Base-by-base conservation (phyloP, 2,329 filamentous ascomycete genomes). In the Claviceps cyperi region DNA sequence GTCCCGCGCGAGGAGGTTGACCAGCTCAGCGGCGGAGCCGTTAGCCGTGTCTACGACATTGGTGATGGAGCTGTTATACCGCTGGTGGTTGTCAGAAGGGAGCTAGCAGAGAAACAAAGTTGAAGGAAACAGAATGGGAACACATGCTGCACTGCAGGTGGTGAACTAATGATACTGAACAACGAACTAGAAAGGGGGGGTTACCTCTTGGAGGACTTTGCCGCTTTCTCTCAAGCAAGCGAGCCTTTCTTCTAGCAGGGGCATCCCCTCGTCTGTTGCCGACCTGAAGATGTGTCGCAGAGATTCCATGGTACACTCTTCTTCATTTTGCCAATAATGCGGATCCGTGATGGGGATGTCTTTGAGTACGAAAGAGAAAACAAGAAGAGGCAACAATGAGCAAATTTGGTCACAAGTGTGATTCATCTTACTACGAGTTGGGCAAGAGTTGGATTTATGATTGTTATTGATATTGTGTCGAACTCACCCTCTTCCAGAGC, bases 321-420 rank as follows among this genome's bases (percentile, higher is more conserved):
- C 75, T 61, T 87, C 78, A 58, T 86, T 77, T 48, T 82, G 73
- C 91, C 91, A 98, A 62, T 88, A 97, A 47, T 83, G 77, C 5
- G 91, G 85, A 52, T 81, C 86, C 5, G 90, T 96, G 52, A 98
- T 94, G 15, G 89, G 86, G 50, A 95, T 86, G 50, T 76, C 86
- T 89, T 52, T 39, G n/a, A 15, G 21, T 14, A 15, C 48, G n/a
- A 51, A 39, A 9, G 4, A 21, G 48, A 51, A n/a, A 52, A 32
- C 5, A 13, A 46, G 14, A 21, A 43, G 22, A 43, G 21, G 41
- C 41, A 43, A 43, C 6, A 22, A 43, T 43, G 41, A 43, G 41
- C 19, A 43, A 28, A 43, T 3, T 24, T n/a, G 7, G 22, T 21
- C 6, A 43, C 19, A 22, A 15, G 40, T 22, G 15, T 15, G n/a